Evolutionary conservation across 139 green algal genomes (phyloP), one percentile per base, ranked within the genome.

Genomic region (Chlorella sp.): DNA sequence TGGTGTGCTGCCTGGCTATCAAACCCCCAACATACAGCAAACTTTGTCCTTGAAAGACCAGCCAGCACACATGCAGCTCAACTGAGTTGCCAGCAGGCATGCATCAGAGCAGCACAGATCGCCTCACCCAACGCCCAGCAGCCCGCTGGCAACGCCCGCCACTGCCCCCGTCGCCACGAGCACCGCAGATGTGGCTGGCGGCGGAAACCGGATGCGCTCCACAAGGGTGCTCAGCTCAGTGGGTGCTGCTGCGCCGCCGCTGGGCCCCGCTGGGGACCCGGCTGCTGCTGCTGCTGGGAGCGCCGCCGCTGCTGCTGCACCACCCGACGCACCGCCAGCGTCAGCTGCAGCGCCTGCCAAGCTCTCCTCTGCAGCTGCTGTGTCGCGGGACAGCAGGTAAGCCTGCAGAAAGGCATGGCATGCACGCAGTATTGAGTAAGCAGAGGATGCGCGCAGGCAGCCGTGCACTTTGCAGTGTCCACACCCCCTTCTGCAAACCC

Each of bases 141-240:
- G 85, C 4, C 94, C 94, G 32, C 80, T 91, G 21, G 93, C 92
- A 34, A 96, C 88, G 18, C 94, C 94, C 12, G 94, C 91, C 39
- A 94, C 30, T 0, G 74, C 67, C 21, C 94, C 94, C 16, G 87
- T 94, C 17, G 74, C 86, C 1, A 78, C 74, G 18, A 96, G 69
- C 30, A 85, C 56, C 1, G 71, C 82, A 15, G 90, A 85, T 18
- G 34, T 88, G 23, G 68, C 34, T 64, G 83, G 75, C 21, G 79
- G 73, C 25, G 76, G 76, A 1, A 73, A 41, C 2, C 3, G 7
- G 15, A 81, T 12, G 32, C 18, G 17, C 21, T 81, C 55, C 21
- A 56, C 11, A 17, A 23, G 26, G 30, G 30, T 72, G 30, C 26
- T 39, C 30, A 32, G 65, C 65, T n/a, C 25, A 17, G 25, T 32